These are phyloP conservation scores for Rhododendron mucronatum DNA, from an alignment of 148 eudicot species.

Conservation along the genomic window DNA sequence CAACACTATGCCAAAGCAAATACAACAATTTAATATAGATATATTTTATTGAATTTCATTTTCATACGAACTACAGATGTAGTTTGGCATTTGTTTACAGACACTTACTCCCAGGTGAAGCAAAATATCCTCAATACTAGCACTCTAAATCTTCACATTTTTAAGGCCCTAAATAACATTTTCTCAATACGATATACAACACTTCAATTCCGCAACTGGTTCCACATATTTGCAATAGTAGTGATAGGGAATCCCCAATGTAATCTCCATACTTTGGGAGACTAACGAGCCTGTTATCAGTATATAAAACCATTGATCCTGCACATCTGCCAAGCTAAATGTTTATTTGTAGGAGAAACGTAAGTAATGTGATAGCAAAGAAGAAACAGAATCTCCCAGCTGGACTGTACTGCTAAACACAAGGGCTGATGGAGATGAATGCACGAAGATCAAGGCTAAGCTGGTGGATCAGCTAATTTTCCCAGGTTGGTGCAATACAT, in stretches of 20 bases:
- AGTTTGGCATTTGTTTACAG: background rate
- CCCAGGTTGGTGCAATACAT: background rate
- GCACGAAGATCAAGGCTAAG: background rate
- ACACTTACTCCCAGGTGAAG: background rate
- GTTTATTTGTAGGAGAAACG: background rate
- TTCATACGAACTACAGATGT: background rate
- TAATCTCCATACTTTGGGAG: background rate
- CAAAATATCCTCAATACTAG: background rate
- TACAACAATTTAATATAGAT: background rate
- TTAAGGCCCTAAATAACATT: background rate
- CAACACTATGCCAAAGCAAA: background rate
- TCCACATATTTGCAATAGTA: background rate
- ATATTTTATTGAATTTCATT: background rate
- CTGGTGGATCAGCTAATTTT: background rate
- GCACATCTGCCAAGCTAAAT: background rate
- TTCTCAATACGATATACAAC: background rate
- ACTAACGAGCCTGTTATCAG: background rate
- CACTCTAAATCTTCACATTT: background rate
- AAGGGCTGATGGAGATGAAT: background rate
- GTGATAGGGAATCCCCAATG: background rate
- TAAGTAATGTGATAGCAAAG: background rate
- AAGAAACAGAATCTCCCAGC: background rate
- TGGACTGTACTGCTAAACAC: background rate
- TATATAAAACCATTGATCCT: background rate
- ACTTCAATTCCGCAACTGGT: background rate